Conservation (phyloP, 768 basidiomycete genomes). For the Serendipita vermifera region DNA sequence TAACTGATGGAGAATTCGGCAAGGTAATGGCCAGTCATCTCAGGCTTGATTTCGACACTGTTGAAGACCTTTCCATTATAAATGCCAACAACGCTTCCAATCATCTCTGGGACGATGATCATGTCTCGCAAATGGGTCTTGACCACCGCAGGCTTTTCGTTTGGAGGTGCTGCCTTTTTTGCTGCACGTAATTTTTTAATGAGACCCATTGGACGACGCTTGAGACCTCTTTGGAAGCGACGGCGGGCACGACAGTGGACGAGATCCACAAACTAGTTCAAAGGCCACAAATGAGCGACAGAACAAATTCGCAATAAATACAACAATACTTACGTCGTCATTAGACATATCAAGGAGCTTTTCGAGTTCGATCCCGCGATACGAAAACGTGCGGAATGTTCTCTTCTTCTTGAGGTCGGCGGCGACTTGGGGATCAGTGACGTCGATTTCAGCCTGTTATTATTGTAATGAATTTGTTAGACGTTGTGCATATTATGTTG, state of each 20-base stretch:
- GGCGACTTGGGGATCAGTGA: conserved; percentile 87
- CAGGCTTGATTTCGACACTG: conserved; percentile 98
- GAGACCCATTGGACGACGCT: conserved; percentile 94
- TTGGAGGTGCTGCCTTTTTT: conserved; percentile 98
- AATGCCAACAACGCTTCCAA: conserved; percentile 93
- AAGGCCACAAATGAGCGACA: conserved; percentile 3
- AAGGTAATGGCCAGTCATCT: conserved; percentile 99
- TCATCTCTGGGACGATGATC: conserved; percentile 99
- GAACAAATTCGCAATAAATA: background rate
- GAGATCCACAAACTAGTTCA: conserved; percentile 75
- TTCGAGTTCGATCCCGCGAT: conserved; percentile 96
- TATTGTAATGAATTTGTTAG: background rate
- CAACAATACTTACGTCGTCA: conserved; percentile 61
- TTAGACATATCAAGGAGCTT: conserved; percentile 94
- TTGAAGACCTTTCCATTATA: conserved; percentile 98
- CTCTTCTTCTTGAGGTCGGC: conserved; percentile 98
- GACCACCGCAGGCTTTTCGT: conserved; percentile 97
- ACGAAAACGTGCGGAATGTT: conserved; percentile 97
- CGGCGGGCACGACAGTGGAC: conserved; percentile 97
- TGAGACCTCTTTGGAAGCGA: conserved; percentile 97
- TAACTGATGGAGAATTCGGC: conserved; percentile 95
- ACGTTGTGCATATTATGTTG: conserved; percentile 4
- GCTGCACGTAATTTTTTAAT: conserved; percentile 99
- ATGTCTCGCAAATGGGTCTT: conserved; percentile 99
- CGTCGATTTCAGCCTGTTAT: conserved; percentile 57